These are phyloP conservation scores for Oehlia diaphana DNA, from an alignment of 192 early-diverging fungal genomes.

Conservation along the genomic window DNA sequence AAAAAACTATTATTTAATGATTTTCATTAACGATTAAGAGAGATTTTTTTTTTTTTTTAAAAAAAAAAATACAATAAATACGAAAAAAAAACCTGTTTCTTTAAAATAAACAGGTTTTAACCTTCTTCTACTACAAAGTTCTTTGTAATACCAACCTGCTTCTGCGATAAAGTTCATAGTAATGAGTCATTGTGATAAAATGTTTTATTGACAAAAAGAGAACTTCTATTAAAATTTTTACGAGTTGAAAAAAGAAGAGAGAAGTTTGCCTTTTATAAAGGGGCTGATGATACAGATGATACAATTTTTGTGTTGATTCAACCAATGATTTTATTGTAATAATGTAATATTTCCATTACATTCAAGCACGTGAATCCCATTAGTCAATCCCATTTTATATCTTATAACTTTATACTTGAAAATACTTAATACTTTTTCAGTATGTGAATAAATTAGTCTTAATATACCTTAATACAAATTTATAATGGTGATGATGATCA, in stretches of 20 bases:
- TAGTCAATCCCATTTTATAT: too few relatives aligned
- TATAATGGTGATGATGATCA: too few relatives aligned
- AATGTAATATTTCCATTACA: too few relatives aligned
- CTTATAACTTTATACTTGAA: too few relatives aligned
- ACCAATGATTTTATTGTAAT: too few relatives aligned
- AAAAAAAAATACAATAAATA: not conserved
- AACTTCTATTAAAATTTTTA: not conserved
- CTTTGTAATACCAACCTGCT: constrained; percentile 47
- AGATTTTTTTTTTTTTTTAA: not conserved
- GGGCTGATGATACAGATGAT: too few relatives aligned
- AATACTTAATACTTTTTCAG: too few relatives aligned
- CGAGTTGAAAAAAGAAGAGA: not conserved
- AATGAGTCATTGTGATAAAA: constrained; percentile 45
- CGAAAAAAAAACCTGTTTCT: constrained; percentile 6
- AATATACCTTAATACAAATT: too few relatives aligned
- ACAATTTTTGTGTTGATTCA: too few relatives aligned
- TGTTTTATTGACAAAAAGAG: not conserved
- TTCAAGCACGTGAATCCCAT: too few relatives aligned
- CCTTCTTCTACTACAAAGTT: not conserved
- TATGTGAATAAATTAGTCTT: too few relatives aligned
- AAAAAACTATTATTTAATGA: not conserved
- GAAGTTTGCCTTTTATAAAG: not conserved
- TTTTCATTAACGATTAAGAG: not conserved
- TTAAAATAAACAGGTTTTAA: not conserved
- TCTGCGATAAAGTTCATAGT: constrained; percentile 73